Percentiles rank a stretch among this genome's conserved stretches.
Evolutionary conservation across 2,329 filamentous ascomycete genomes (phyloP).

Genomic region (Furcasterigmium furcatum): DNA sequence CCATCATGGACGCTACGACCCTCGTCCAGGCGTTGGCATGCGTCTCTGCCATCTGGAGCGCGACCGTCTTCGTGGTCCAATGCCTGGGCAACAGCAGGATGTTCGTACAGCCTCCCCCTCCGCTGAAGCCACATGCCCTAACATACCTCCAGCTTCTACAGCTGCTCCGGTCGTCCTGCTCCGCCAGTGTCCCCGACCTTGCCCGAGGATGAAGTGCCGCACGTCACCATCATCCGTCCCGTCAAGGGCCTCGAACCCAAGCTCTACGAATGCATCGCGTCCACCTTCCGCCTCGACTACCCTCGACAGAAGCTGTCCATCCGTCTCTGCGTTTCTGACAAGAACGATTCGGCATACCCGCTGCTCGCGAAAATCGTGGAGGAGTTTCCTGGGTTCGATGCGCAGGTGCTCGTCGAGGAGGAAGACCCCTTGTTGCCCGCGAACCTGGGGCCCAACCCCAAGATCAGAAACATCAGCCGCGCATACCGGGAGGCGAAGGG

Average conservation of each 20-base stretch:
- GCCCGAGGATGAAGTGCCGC: conserved; percentile 58
- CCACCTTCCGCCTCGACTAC: conserved; percentile 81
- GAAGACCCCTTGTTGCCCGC: conserved; percentile 65
- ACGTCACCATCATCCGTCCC: conserved; percentile 87
- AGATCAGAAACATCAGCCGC: conserved; percentile 93
- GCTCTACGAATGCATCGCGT: conserved; percentile 88
- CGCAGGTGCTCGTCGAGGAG: conserved; percentile 73
- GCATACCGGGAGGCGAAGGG: conserved; percentile 86
- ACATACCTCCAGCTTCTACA: conserved; percentile 37
- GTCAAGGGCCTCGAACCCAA: conserved; percentile 89
- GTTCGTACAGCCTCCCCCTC: conserved; percentile 36
- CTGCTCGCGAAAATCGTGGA: conserved; percentile 67
- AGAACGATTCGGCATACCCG: conserved; percentile 72
- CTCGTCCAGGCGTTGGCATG: conserved; percentile 36
- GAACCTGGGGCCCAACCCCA: conserved; percentile 92
- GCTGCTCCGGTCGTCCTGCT: conserved; percentile 47
- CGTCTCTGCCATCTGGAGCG: conserved; percentile 50
- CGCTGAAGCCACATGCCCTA: no score
- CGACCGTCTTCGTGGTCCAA: conserved; percentile 50
- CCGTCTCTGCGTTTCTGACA: conserved; percentile 76
- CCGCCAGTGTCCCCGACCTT: conserved; percentile 49
- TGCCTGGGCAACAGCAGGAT: conserved; percentile 53
- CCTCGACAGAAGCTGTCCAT: conserved; percentile 73
- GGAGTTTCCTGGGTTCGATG: conserved; percentile 72
- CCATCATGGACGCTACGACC: not conserved